Conservation (phyloP, 169 alveolate species). For the Plasmodium cynomolgi region DNA sequence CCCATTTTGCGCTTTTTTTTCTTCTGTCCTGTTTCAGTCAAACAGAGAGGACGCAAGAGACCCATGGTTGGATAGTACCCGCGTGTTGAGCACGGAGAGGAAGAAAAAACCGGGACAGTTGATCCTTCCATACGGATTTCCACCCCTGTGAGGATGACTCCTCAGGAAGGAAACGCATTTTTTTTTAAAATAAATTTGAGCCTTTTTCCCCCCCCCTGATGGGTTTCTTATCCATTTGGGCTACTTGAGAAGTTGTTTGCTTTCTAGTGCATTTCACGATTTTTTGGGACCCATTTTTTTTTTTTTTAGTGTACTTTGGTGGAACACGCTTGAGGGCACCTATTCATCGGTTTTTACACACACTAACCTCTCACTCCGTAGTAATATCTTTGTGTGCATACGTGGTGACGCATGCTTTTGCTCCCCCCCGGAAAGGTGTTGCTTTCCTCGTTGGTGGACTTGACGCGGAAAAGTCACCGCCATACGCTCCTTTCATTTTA, state of each 20-base stretch:
- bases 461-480: neutral
- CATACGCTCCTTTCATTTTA: neutral
- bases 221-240: neutral
- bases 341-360: too few relatives aligned
- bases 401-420: neutral
- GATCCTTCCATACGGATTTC: neutral
- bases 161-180: neutral
- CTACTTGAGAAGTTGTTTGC: neutral
- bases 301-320: neutral
- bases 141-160: neutral
- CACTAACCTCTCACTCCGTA: neutral
- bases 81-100: neutral
- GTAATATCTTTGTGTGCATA: neutral
- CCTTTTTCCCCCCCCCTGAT: neutral
- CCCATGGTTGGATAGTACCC: slow-evolving; percentile 77
- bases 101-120: neutral
- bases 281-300: neutral
- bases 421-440: neutral
- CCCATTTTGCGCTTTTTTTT: neutral
- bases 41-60: slow-evolving; percentile 84
- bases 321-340: neutral
- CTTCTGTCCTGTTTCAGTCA: slow-evolving; percentile 65
- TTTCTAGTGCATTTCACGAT: neutral
- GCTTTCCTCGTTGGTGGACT: neutral
- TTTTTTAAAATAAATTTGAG: neutral